Conservation (phyloP, 257 asterid species). For the Nicotiana noctiflora region DNA sequence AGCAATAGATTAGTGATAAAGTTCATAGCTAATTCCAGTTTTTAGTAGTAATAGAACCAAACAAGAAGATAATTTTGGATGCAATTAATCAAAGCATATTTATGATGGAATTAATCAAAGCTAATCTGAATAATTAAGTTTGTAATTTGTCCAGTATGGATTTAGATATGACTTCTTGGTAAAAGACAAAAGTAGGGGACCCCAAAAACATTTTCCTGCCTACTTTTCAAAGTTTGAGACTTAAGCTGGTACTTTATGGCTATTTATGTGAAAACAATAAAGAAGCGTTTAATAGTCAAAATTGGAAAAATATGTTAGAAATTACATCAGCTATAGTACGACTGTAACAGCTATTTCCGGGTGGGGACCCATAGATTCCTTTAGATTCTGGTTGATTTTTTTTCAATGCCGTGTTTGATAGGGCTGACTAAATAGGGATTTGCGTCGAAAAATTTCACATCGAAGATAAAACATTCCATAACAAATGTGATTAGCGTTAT, state of each 20-base stretch:
- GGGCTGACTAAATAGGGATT: too few relatives aligned
- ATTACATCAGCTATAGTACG: background rate
- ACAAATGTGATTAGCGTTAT: too few relatives aligned
- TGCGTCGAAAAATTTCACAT: too few relatives aligned
- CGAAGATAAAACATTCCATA: too few relatives aligned
- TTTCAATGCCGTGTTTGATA: too few relatives aligned
- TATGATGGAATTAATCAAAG: background rate
- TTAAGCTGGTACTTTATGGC: background rate
- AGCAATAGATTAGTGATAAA: too few relatives aligned
- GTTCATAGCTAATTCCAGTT: too few relatives aligned
- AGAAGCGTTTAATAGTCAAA: background rate
- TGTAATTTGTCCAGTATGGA: background rate
- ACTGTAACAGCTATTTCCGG: background rate
- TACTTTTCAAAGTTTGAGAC: background rate
- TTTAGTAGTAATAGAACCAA: background rate
- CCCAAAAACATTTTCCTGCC: background rate
- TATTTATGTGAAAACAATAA: background rate
- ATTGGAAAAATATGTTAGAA: background rate
- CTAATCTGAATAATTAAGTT: background rate
- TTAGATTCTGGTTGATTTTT: background rate
- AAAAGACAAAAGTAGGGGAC: background rate
- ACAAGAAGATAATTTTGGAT: background rate
- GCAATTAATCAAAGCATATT: background rate
- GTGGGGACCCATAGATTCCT: background rate
- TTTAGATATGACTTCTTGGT: background rate